Percentiles rank a stretch among this genome's conserved stretches.
Evolutionary conservation across 2,329 filamentous ascomycete genomes (phyloP).

Genomic region (Hypoxylon sp.): DNA sequence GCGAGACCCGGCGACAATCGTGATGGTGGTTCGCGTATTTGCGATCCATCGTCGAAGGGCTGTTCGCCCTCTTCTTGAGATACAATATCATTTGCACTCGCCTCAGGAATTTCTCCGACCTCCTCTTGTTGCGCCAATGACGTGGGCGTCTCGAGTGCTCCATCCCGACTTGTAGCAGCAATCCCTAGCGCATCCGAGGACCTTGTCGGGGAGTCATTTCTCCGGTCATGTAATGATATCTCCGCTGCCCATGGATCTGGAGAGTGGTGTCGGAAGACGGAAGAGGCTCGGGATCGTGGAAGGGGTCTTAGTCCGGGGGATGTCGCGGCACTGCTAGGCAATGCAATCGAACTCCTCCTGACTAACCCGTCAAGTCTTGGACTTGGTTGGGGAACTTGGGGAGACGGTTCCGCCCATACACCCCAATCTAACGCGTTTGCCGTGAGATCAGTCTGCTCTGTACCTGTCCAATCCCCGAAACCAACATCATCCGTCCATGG

Average conservation of each 20-base stretch:
- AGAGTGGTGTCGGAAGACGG: slow-evolving; percentile 56
- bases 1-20: neutral
- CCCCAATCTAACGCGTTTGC: slow-evolving; percentile 52
- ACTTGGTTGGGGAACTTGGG: slow-evolving; percentile 52
- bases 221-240: slow-evolving; percentile 49
- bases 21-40: slow-evolving; percentile 16
- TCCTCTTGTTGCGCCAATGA: slow-evolving; percentile 11
- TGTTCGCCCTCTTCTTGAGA: slow-evolving; percentile 5
- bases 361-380: slow-evolving; percentile 54
- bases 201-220: slow-evolving; percentile 23
- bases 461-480: slow-evolving; percentile 58
- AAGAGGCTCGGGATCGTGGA: slow-evolving; percentile 53
- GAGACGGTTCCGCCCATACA: slow-evolving; percentile 52
- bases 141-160: slow-evolving; percentile 12
- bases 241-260: slow-evolving; percentile 62
- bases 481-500: slow-evolving; percentile 61
- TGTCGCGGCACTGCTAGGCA: slow-evolving; percentile 58
- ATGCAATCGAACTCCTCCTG: slow-evolving; percentile 59
- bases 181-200: slow-evolving; percentile 23
- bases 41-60: neutral
- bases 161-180: slow-evolving; percentile 15
- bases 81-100: neutral
- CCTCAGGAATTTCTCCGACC: neutral
- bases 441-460: slow-evolving; percentile 49
- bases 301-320: slow-evolving; percentile 55